A percentile compares a stretch with the other conserved stretches of the same genome.
These are phyloP conservation scores for Corymbia citriodora DNA, from an alignment of 441 rosid genomes.

Conservation along the genomic window DNA sequence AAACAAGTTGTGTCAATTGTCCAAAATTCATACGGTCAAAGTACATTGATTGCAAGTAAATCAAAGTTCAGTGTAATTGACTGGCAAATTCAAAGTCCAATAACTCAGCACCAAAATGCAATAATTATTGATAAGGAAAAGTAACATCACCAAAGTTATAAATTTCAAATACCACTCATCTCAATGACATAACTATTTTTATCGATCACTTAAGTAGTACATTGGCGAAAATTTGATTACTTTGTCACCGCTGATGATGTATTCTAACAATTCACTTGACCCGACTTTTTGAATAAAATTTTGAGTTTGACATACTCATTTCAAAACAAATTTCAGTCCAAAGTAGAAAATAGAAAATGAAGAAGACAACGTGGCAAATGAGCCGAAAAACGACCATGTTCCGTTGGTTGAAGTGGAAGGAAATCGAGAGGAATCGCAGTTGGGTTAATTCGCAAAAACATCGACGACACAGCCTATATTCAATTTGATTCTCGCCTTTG, in stretches of 20 bases:
- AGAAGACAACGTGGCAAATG: background rate
- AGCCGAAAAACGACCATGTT: too few species aligned
- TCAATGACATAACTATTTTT: background rate
- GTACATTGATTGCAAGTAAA: background rate
- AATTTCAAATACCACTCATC: rapidly evolving
- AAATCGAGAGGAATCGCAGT: background rate
- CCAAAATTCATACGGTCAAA: background rate
- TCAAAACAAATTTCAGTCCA: background rate
- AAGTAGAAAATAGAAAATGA: background rate
- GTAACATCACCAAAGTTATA: too few species aligned
- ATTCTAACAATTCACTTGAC: background rate
- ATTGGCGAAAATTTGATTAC: background rate
- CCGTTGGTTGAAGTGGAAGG: too few species aligned
- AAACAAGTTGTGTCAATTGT: background rate
- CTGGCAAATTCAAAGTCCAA: background rate
- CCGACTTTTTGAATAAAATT: background rate
- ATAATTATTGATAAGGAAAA: background rate
- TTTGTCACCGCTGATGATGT: background rate
- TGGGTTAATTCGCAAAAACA: background rate
- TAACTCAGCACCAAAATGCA: background rate
- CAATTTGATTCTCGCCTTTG: background rate
- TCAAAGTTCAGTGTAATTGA: background rate
- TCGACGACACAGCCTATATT: background rate
- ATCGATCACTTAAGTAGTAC: background rate
- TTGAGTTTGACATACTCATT: rapidly evolving